Conservation (phyloP, 2,329 filamentous ascomycete species). For the Alternaria dauci region DNA sequence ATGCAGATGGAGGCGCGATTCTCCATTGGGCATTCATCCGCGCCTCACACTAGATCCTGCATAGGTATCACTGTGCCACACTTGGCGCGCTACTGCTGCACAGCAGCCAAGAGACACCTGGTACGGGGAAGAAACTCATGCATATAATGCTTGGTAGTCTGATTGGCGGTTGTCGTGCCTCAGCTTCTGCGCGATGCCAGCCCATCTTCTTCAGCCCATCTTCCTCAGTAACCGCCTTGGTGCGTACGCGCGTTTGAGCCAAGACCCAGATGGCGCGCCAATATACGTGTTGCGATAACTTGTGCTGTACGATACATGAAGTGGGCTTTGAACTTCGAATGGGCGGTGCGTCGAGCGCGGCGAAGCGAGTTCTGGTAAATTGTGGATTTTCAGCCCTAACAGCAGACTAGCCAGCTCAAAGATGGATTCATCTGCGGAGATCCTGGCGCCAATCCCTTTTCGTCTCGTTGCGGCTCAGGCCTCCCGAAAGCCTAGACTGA, state of each 20-base stretch:
- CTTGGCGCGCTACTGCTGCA: constrained; percentile 6
- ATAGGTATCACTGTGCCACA: constrained; percentile 4
- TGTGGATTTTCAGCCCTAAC: constrained; percentile 1
- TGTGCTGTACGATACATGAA: neutral
- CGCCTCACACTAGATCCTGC: constrained; percentile 3
- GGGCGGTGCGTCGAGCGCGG: neutral
- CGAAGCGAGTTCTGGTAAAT: constrained; percentile 1
- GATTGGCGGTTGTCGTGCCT: neutral
- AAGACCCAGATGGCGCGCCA: neutral
- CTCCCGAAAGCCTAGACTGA: constrained; percentile 7
- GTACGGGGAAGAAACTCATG: constrained; percentile 2
- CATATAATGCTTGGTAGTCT: neutral
- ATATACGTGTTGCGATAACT: neutral
- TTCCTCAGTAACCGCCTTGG: neutral
- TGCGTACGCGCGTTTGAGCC: constrained; percentile 9
- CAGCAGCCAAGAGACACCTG: constrained; percentile 1
- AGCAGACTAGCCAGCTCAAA: constrained; percentile 11
- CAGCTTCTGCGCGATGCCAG: neutral
- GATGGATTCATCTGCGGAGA: constrained; percentile 1
- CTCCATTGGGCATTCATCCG: neutral
- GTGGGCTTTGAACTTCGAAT: neutral
- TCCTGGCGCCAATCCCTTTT: constrained; percentile 1
- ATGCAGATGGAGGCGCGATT: constrained; percentile 1
- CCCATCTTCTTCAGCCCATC: neutral
- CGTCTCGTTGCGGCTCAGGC: constrained; percentile 8